A percentile compares a stretch with the other conserved stretches of the same genome.
Conservation (phyloP, 2,329 filamentous ascomycete species). For the Stromatinia cepivora region DNA sequence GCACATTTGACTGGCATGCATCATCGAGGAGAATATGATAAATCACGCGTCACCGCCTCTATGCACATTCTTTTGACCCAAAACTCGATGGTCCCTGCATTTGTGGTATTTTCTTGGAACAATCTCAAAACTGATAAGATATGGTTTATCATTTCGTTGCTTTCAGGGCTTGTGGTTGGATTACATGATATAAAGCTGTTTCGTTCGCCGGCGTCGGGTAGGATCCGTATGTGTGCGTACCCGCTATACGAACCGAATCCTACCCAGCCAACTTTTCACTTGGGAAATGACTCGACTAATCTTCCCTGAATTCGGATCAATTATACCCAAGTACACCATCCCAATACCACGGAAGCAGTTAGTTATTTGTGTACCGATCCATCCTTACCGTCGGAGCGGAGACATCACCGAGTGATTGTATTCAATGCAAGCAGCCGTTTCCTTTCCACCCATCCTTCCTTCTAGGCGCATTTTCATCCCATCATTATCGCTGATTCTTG, state of each 20-base stretch:
- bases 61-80: neutral
- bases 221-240: conserved; percentile 8
- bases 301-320: neutral
- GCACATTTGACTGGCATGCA: neutral
- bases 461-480: neutral
- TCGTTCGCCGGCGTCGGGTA: conserved; percentile 3
- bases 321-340: neutral
- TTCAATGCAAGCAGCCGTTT: neutral
- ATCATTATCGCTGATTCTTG: neutral
- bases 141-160: neutral
- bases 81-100: conserved; percentile 14
- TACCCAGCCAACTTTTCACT: neutral
- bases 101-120: neutral
- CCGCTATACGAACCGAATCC: neutral
- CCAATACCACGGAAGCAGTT: neutral
- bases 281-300: neutral
- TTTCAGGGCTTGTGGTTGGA: neutral
- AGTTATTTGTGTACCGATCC: neutral
- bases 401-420: neutral
- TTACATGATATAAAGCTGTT: neutral
- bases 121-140: conserved; percentile 1
- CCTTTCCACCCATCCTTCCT: neutral
- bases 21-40: conserved; percentile 4
- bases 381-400: neutral
- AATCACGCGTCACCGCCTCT: conserved; percentile 6